Conservation (phyloP, 2,329 filamentous ascomycete genomes). For the Penicillium hordei region DNA sequence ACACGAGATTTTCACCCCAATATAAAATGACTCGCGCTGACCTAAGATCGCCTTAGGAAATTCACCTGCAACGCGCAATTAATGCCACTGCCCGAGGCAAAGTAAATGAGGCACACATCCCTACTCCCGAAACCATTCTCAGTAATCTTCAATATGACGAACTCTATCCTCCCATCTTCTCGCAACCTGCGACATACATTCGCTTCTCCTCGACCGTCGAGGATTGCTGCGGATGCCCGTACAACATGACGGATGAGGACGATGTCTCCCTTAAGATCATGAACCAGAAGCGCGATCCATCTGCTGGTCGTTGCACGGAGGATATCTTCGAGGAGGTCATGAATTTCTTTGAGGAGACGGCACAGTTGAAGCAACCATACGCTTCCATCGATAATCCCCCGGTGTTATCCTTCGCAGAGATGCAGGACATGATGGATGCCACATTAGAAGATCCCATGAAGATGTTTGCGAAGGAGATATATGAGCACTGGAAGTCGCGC, state of each 20-base stretch:
- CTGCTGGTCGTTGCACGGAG: constrained; percentile 68
- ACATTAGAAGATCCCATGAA: constrained; percentile 55
- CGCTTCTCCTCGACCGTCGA: constrained; percentile 98
- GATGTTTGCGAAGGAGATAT: constrained; percentile 72
- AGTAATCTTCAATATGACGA: constrained; percentile 79
- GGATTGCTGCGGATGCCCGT: constrained; percentile 84
- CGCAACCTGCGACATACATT: constrained; percentile 88
- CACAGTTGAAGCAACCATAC: constrained; percentile 79
- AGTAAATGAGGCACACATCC: constrained; percentile 64
- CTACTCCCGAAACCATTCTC: constrained; percentile 63
- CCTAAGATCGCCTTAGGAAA: constrained; percentile 64
- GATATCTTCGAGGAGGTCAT: constrained; percentile 93
- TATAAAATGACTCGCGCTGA: constrained; percentile 18
- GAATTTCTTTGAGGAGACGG: constrained; percentile 90
- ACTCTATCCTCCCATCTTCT: constrained; percentile 76
- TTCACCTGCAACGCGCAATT: constrained; percentile 86
- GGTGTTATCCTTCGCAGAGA: constrained; percentile 70
- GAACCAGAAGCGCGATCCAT: constrained; percentile 71
- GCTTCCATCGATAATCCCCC: constrained; percentile 86
- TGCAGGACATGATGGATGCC: constrained; percentile 67
- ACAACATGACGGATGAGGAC: constrained; percentile 94
- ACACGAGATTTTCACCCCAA: constrained; percentile 35
- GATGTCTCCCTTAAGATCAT: constrained; percentile 78
- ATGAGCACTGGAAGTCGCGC: constrained; percentile 82
- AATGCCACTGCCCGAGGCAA: constrained; percentile 62